Evolutionary conservation across 1,139 yeast genomes (phyloP).

Genomic region (Magnusiomyces magnusii): DNA sequence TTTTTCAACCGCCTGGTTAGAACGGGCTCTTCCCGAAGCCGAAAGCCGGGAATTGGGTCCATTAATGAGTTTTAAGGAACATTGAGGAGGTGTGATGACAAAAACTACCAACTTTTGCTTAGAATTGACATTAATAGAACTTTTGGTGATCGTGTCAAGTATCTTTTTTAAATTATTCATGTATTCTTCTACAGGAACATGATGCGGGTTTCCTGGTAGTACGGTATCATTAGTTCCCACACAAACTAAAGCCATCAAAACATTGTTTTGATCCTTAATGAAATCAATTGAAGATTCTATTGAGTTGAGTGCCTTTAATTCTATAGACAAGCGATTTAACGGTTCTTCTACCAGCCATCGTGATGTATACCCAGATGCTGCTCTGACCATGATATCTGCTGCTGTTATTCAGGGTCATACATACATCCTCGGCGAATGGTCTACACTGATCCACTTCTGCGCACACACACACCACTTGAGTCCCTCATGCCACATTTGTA

Average conservation of each 20-base stretch:
- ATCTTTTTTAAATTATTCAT: slow-evolving; percentile 5
- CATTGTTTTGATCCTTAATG: background rate
- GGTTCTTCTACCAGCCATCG: slow-evolving; percentile 12
- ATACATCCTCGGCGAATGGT: background rate
- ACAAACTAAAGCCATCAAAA: slow-evolving; percentile 12
- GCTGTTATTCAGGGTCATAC: slow-evolving; percentile 8
- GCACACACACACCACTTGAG: background rate
- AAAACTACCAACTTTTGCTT: slow-evolving; percentile 7
- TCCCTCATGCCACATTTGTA: background rate
- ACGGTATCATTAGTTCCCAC: slow-evolving; percentile 19
- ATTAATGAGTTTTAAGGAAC: slow-evolving; percentile 10
- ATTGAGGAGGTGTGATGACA: slow-evolving; percentile 16
- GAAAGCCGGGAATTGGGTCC: slow-evolving; percentile 13
- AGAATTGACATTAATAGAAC: background rate
- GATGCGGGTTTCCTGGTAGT: slow-evolving; percentile 19
- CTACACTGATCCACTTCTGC: background rate
- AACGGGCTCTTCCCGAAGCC: slow-evolving; percentile 13
- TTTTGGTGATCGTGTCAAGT: background rate
- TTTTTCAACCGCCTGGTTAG: slow-evolving; percentile 7
- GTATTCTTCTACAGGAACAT: slow-evolving; percentile 14
- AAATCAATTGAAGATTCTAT: background rate
- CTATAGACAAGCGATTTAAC: slow-evolving; percentile 7
- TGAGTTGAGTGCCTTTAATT: background rate
- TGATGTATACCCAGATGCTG: slow-evolving; percentile 16
- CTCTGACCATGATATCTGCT: slow-evolving; percentile 16